phyloP scores from a whole-genome alignment of 495 filamentous ascomycete species.

The Clohesyomyces aquaticus region DNA sequence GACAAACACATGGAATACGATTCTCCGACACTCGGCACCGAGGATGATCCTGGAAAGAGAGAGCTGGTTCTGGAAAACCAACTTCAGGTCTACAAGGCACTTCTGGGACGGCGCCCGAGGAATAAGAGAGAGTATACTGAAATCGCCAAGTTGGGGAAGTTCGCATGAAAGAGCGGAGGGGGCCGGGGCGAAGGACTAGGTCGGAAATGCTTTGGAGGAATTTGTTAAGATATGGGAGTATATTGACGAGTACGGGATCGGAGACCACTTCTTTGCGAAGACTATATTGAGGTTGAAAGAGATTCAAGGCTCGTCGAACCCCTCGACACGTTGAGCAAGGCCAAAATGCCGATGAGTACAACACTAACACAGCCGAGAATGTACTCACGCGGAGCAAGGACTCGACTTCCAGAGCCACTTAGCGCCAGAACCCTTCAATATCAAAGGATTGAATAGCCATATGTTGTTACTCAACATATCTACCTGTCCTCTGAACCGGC shows the following conservation, averaged over 20 bases:
- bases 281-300: background rate
- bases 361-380: no score
- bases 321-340: no score
- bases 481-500: no score
- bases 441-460: no score
- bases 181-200: background rate
- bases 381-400: no score
- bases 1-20: constrained; percentile 1
- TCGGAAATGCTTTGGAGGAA: background rate
- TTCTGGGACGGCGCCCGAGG: background rate
- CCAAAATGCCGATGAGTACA: no score
- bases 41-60: background rate
- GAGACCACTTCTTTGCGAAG: background rate
- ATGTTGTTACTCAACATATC: no score
- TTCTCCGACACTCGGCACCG: background rate
- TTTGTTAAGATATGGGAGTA: background rate
- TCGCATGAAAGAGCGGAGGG: background rate
- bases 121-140: constrained; percentile 1
- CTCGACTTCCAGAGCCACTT: no score
- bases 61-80: background rate
- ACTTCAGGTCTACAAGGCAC: background rate
- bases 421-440: no score
- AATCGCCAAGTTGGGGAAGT: background rate
- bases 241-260: background rate
- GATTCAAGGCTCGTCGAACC: background rate